phyloP scores from a whole-genome alignment of 2,329 filamentous ascomycete species.

The Zymoseptoria passerinii region DNA sequence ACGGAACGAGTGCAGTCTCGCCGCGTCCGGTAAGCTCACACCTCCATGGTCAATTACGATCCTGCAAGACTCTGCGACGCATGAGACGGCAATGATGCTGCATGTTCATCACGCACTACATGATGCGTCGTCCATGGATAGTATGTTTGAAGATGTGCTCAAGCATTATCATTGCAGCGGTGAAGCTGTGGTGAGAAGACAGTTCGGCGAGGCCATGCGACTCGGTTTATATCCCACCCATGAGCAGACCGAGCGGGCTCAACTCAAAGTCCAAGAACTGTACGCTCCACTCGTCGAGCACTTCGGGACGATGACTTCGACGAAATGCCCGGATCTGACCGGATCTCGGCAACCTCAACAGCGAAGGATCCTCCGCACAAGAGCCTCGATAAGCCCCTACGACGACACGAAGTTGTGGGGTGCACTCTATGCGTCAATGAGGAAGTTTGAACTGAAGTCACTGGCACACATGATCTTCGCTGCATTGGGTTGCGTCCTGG shows the following conservation, averaged over 20 bases:
- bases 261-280: background rate
- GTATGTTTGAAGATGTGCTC: background rate
- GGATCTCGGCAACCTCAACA: background rate
- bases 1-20: background rate
- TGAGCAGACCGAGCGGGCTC: background rate
- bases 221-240: background rate
- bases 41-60: background rate
- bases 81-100: background rate
- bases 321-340: background rate
- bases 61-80: background rate
- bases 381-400: background rate
- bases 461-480: background rate
- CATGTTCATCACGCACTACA: background rate
- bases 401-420: background rate
- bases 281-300: background rate
- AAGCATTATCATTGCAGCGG: background rate
- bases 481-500: background rate
- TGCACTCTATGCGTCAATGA: background rate
- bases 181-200: background rate
- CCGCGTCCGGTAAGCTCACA: background rate
- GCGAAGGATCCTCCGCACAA: background rate
- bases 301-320: background rate
- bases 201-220: background rate
- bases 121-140: background rate
- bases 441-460: background rate